Conservation (phyloP, 768 basidiomycete genomes). For the Mycena filopes region DNA sequence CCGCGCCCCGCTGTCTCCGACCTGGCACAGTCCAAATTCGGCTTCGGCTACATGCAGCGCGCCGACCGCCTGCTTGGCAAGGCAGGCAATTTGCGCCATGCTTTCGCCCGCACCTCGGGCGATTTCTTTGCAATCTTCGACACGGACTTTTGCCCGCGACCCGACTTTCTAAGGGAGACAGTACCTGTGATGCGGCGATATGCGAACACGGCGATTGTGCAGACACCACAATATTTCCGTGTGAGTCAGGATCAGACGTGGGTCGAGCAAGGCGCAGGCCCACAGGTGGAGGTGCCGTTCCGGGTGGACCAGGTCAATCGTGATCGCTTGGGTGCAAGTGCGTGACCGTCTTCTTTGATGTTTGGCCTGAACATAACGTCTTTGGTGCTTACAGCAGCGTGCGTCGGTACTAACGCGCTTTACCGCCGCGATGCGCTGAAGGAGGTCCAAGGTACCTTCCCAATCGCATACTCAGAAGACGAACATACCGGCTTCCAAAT, state of each 20-base stretch:
- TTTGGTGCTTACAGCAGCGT: constrained; percentile 35
- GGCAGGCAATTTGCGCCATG: constrained; percentile 42
- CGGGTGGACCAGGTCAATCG: constrained; percentile 43
- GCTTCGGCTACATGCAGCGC: constrained; percentile 40
- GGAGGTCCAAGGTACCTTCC: constrained; percentile 40
- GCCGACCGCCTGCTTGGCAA: constrained; percentile 42
- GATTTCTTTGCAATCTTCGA: constrained; percentile 45
- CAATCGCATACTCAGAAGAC: constrained; percentile 42
- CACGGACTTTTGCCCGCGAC: constrained; percentile 43
- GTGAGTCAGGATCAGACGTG: constrained; percentile 38
- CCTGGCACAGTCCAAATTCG: constrained; percentile 35
- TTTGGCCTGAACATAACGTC: not conserved
- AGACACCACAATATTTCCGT: constrained; percentile 44
- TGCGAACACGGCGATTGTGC: constrained; percentile 40
- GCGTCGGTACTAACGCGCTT: constrained; percentile 42
- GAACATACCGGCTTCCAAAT: constrained; percentile 44
- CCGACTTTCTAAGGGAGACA: constrained; percentile 39
- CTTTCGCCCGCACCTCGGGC: constrained; percentile 40
- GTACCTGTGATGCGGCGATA: constrained; percentile 40
- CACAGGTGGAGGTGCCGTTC: constrained; percentile 41
- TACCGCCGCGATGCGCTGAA: constrained; percentile 40
- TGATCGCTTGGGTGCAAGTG: constrained; percentile 38
- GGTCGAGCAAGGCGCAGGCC: constrained; percentile 42
- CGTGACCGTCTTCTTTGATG: not conserved
- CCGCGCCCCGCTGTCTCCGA: constrained; percentile 36